These are phyloP conservation scores for Xylariaceae sp. DNA, from an alignment of 2,329 filamentous ascomycete species.

Conservation along the genomic window DNA sequence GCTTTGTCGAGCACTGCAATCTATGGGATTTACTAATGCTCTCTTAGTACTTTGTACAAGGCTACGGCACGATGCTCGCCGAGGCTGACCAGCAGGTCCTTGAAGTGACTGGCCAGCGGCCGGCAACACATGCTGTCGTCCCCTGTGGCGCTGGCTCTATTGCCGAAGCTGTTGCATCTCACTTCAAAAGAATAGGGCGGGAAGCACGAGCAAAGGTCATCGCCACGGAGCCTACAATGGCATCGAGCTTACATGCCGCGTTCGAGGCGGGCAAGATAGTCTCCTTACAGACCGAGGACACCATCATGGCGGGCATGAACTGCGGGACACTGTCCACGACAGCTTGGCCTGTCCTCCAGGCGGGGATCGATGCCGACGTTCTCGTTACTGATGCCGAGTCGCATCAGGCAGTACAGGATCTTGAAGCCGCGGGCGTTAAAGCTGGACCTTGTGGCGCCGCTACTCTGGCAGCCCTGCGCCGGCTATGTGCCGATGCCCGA, in stretches of 20 bases:
- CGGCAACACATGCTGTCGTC: constrained; percentile 53
- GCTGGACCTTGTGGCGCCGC: constrained; percentile 40
- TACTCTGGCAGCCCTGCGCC: constrained; percentile 51
- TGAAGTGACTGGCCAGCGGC: constrained; percentile 32
- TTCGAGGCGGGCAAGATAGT: constrained; percentile 47
- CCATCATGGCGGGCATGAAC: constrained; percentile 73
- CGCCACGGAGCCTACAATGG: constrained; percentile 68
- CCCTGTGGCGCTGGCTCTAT: constrained; percentile 73
- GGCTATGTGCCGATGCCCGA: constrained; percentile 36
- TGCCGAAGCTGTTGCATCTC: constrained; percentile 64
- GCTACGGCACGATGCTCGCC: constrained; percentile 69
- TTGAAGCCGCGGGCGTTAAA: constrained; percentile 37
- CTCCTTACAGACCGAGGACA: constrained; percentile 54
- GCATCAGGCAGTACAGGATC: constrained; percentile 55
- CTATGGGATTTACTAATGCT: not conserved
- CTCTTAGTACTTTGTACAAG: constrained; percentile 68
- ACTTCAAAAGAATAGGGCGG: constrained; percentile 47
- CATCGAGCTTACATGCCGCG: constrained; percentile 55
- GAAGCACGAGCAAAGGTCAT: constrained; percentile 45
- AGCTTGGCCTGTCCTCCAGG: constrained; percentile 60
- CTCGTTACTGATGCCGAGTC: constrained; percentile 62
- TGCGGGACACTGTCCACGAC: constrained; percentile 66
- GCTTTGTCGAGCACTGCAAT: not conserved
- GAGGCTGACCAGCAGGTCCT: constrained; percentile 65
- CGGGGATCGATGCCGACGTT: constrained; percentile 58